Percentiles rank a stretch among this genome's conserved stretches.
These are phyloP conservation scores for Lithohypha guttulata DNA, from an alignment of 2,329 filamentous ascomycete species.

Conservation along the genomic window DNA sequence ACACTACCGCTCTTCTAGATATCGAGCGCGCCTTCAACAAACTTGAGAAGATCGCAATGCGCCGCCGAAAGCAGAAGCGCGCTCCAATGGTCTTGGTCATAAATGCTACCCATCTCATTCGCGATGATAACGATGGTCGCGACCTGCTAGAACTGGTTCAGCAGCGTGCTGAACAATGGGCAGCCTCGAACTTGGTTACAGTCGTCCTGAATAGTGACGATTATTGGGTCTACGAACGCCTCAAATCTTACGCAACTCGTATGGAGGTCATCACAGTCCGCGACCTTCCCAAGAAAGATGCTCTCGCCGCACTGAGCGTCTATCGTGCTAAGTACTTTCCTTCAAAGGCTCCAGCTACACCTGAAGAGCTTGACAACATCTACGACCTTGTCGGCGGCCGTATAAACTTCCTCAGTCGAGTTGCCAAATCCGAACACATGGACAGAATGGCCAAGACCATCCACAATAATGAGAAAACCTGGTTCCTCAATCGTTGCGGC, in stretches of 20 bases:
- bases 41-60: slow-evolving; percentile 83
- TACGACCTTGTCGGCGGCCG: slow-evolving; percentile 83
- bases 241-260: slow-evolving; percentile 83
- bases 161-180: slow-evolving; percentile 93
- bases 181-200: slow-evolving; percentile 79
- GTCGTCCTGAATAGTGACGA: slow-evolving; percentile 90
- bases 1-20: slow-evolving; percentile 83
- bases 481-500: slow-evolving; percentile 71
- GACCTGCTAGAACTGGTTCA: slow-evolving; percentile 90
- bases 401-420: slow-evolving; percentile 74
- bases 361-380: slow-evolving; percentile 57
- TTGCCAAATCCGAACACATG: slow-evolving; percentile 81
- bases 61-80: slow-evolving; percentile 39
- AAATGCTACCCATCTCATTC: slow-evolving; percentile 83
- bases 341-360: slow-evolving; percentile 45
- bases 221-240: slow-evolving; percentile 93
- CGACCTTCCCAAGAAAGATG: slow-evolving; percentile 69
- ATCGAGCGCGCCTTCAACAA: slow-evolving; percentile 98
- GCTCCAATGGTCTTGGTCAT: slow-evolving; percentile 81
- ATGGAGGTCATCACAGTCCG: slow-evolving; percentile 87
- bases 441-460: slow-evolving; percentile 63
- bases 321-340: slow-evolving; percentile 72
- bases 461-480: slow-evolving; percentile 60
- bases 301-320: slow-evolving; percentile 62
- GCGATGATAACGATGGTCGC: slow-evolving; percentile 85